Evolutionary conservation across 306 rosid species (phyloP).

Genomic region (Glycine soja): DNA sequence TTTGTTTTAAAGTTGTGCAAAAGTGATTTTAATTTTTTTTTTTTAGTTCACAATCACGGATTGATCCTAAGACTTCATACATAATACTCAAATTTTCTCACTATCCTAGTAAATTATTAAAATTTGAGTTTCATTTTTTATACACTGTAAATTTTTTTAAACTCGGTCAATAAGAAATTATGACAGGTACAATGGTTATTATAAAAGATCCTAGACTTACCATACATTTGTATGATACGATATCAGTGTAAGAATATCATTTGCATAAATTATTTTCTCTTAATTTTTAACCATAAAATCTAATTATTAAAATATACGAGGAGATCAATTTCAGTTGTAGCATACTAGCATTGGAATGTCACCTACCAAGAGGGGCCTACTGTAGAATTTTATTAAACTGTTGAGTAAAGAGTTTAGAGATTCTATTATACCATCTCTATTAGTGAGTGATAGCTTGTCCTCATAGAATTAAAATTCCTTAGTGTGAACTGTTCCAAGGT

Average conservation of each 20-base stretch:
- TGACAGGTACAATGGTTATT: too few species aligned
- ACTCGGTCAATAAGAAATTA: too few species aligned
- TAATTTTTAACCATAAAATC: background rate
- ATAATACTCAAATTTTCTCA: too few species aligned
- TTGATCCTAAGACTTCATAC: too few species aligned
- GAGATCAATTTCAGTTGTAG: background rate
- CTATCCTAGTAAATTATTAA: too few species aligned
- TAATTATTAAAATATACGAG: background rate
- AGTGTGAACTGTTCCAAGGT: constrained; percentile 5
- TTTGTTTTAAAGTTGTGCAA: background rate
- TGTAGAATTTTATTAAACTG: background rate
- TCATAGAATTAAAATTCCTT: constrained; percentile 9
- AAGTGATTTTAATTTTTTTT: background rate
- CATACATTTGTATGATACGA: too few species aligned
- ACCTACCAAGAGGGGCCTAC: background rate
- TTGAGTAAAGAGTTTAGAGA: constrained; percentile 1
- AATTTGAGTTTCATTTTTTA: background rate
- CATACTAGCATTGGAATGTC: background rate
- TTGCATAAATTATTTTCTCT: background rate
- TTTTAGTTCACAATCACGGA: too few species aligned
- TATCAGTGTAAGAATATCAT: too few species aligned
- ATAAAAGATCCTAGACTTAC: too few species aligned
- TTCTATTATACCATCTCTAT: background rate
- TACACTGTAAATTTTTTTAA: background rate
- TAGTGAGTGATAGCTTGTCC: background rate